These are phyloP conservation scores for Phellinidium pouzarii DNA, from an alignment of 1,284 basidiomycete species.

Conservation along the genomic window DNA sequence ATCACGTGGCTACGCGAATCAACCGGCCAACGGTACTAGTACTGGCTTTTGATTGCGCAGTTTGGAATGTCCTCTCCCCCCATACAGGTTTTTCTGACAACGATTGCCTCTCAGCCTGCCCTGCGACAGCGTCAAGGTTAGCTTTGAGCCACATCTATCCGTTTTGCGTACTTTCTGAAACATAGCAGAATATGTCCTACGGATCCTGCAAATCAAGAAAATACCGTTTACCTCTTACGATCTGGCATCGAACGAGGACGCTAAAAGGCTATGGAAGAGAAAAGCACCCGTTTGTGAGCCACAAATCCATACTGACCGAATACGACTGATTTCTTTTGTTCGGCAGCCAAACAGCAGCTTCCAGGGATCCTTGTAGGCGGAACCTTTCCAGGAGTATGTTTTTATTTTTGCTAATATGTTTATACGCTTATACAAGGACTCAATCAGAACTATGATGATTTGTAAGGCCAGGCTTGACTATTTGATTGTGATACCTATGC, in stretches of 20 bases:
- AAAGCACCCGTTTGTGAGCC: constrained; percentile 57
- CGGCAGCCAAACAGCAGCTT: constrained; percentile 66
- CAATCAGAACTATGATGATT: constrained; percentile 46
- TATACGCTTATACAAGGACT: constrained; percentile 27
- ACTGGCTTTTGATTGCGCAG: background rate
- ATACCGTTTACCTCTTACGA: constrained; percentile 74
- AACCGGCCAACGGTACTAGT: too few relatives aligned
- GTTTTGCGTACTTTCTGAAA: background rate
- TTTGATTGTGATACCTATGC: constrained; percentile 16
- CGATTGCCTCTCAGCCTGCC: constrained; percentile 71
- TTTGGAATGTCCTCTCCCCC: constrained; percentile 63
- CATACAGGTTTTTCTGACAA: constrained; percentile 76
- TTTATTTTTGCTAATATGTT: constrained; percentile 28
- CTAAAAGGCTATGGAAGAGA: constrained; percentile 72
- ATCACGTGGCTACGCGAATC: too few relatives aligned
- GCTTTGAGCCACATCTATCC: constrained; percentile 22
- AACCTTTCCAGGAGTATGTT: constrained; percentile 49
- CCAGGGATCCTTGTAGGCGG: constrained; percentile 75
- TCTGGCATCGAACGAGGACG: constrained; percentile 72
- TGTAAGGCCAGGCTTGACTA: constrained; percentile 33
- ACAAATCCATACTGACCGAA: background rate
- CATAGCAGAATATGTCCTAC: constrained; percentile 57
- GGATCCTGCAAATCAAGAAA: constrained; percentile 76
- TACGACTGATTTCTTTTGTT: background rate
- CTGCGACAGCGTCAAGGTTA: constrained; percentile 68